Evolutionary conservation across 2,329 filamentous ascomycete species (phyloP), one percentile per base, ranked within the genome.

Genomic region (Fusarium virguliforme): DNA sequence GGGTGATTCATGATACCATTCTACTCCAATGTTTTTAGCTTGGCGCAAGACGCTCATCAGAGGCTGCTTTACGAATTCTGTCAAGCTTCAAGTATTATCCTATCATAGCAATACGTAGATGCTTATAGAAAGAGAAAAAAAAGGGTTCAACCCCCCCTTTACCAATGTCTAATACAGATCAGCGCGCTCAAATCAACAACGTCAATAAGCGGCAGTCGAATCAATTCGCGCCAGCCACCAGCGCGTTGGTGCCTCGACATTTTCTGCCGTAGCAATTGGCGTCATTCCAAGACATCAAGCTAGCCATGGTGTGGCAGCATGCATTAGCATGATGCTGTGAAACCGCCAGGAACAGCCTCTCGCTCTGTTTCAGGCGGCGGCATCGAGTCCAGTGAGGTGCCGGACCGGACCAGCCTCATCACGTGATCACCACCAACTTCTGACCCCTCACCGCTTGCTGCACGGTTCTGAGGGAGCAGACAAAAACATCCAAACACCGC

Each of bases 401-500:
- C 43, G 28, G 30, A 8, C 30, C 30, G 43, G 6, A 6, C 43
- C 43, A 50, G 43, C 26, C 43, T 30, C 26, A n/a, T 64, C 74
- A 75, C 74, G 74, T 75, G 74, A 75, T 67, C 62, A 63, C 43
- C 58, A 22, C 62, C 43, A 72, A 68, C 70, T 67, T 66, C 54
- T 70, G 67, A 65, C 70, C 70, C 70, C 67, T 68, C 72, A 60
- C 60, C 60, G 63, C 43, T 41, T 62, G 46, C 51, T 43, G 9
- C 58, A 57, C 50, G 54, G 56, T 50, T 37, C 53, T 38, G 32
- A 59, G 32, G 56, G 58, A 72, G 72, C 73, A 74, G 77, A 79
- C 78, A 79, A 79, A 79, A 79, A 79, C 74, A 79, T 65, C 54
- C 76, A 76, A 70, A 75, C 77, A 79, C 75, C 65, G 71, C 64